Conservation (phyloP, 164 flowering plant species). For the Stephania japonica region DNA sequence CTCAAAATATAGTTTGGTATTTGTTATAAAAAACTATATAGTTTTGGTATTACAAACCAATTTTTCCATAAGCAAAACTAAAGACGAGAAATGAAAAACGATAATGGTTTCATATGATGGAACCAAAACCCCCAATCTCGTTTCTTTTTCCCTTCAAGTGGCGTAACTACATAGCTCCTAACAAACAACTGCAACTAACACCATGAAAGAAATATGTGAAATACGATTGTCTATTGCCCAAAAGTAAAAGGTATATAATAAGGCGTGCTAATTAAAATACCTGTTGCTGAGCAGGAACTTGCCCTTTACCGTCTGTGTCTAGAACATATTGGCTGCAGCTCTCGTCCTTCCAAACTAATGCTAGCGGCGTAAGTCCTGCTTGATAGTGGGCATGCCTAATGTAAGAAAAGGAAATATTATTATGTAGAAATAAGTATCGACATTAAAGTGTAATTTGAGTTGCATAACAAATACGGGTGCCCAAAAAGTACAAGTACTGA, state of each 20-base stretch:
- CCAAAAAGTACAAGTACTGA: background rate
- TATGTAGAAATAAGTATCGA: background rate
- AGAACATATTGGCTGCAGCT: constrained; percentile 88
- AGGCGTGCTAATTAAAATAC: constrained; percentile 28
- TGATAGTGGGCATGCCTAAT: constrained; percentile 92
- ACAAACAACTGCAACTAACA: no score
- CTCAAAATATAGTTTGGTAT: no score
- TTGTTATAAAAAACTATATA: no score
- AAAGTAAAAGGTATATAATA: background rate
- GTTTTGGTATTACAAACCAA: no score
- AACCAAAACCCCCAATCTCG: no score
- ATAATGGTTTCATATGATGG: no score
- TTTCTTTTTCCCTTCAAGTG: no score
- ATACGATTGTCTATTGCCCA: background rate
- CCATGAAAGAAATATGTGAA: no score
- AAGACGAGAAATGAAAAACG: no score
- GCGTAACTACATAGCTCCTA: no score
- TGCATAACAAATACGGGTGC: background rate
- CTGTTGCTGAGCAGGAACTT: constrained; percentile 80
- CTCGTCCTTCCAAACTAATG: constrained; percentile 93
- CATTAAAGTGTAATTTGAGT: background rate
- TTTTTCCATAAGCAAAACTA: no score
- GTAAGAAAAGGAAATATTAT: constrained; percentile 6
- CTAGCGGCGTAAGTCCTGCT: constrained; percentile 82
- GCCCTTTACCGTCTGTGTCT: constrained; percentile 86